A percentile compares a stretch with the other conserved stretches of the same genome.
Conservation (phyloP, 495 filamentous ascomycete genomes). For the Halenospora varia region DNA sequence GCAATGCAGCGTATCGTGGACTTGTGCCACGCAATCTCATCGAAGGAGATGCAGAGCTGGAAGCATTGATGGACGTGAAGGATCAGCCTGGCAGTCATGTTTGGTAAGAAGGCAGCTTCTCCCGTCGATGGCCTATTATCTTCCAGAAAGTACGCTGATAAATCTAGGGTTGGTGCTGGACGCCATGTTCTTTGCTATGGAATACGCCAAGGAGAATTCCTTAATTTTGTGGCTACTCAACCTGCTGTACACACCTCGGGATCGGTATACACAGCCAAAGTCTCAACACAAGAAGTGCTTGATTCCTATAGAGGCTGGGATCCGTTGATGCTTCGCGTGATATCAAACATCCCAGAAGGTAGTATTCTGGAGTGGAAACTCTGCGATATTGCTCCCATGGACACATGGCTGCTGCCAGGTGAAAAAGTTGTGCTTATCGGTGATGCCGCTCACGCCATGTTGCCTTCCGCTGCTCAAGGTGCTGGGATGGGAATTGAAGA, state of each 20-base stretch:
- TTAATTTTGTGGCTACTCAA: no score
- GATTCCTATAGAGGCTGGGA: not conserved
- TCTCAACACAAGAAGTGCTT: no score
- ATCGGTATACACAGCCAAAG: no score
- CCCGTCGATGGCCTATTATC: no score
- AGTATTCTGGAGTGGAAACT: slow-evolving; percentile 6
- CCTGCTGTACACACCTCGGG: no score
- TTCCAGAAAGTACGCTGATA: no score
- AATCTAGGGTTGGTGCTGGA: no score
- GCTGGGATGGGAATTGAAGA: slow-evolving; percentile 43
- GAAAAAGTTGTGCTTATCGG: slow-evolving; percentile 36
- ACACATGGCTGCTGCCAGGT: slow-evolving; percentile 27
- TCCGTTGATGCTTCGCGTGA: not conserved
- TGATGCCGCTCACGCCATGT: slow-evolving; percentile 49
- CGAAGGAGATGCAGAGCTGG: not conserved
- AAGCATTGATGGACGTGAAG: not conserved
- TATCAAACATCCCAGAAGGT: not conserved
- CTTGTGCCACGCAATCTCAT: not conserved
- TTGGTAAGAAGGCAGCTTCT: not conserved
- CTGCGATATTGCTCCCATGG: slow-evolving; percentile 15
- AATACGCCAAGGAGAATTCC: no score
- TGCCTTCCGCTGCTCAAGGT: slow-evolving; percentile 45
- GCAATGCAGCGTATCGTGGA: not conserved
- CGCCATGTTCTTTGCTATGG: no score
- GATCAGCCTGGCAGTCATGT: not conserved